A percentile compares a stretch with the other conserved stretches of the same genome.
phyloP scores from a whole-genome alignment of 2,329 filamentous ascomycete species.

The Aureobasidium lini region DNA sequence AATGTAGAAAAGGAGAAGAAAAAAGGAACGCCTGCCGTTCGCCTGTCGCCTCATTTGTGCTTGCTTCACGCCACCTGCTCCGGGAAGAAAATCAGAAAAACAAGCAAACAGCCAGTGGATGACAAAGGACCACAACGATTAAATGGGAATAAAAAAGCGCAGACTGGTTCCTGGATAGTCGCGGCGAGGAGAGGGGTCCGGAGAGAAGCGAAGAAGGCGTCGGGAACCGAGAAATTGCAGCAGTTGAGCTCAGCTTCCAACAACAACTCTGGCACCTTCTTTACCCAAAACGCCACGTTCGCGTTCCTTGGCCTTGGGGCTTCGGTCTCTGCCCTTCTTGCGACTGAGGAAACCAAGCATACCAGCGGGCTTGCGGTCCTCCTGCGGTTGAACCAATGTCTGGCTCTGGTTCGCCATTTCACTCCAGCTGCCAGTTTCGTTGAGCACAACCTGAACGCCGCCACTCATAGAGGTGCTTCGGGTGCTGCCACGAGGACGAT shows the following conservation, averaged over 20 bases:
- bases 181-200: neutral
- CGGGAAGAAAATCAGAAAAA: neutral
- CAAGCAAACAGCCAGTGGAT: neutral
- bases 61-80: constrained; percentile 5
- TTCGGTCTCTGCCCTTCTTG: constrained; percentile 84
- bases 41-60: neutral
- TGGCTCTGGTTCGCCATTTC: constrained; percentile 79
- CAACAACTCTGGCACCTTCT: constrained; percentile 68
- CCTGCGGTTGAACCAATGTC: constrained; percentile 54
- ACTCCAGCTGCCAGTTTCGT: constrained; percentile 84
- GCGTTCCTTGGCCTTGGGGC: constrained; percentile 75
- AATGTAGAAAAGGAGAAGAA: neutral
- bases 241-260: constrained; percentile 28
- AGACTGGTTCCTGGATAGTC: neutral
- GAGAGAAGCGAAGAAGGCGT: neutral
- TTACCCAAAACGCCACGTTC: constrained; percentile 88
- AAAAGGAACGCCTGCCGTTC: neutral
- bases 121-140: neutral
- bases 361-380: constrained; percentile 56
- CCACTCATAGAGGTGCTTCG: constrained; percentile 71
- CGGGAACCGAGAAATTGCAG: neutral
- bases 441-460: constrained; percentile 84
- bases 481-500: constrained; percentile 52
- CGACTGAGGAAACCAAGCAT: constrained; percentile 85
- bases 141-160: neutral